These are phyloP conservation scores for Haplosporangium sp. DNA, from an alignment of 371 early-diverging fungal species.

Conservation along the genomic window DNA sequence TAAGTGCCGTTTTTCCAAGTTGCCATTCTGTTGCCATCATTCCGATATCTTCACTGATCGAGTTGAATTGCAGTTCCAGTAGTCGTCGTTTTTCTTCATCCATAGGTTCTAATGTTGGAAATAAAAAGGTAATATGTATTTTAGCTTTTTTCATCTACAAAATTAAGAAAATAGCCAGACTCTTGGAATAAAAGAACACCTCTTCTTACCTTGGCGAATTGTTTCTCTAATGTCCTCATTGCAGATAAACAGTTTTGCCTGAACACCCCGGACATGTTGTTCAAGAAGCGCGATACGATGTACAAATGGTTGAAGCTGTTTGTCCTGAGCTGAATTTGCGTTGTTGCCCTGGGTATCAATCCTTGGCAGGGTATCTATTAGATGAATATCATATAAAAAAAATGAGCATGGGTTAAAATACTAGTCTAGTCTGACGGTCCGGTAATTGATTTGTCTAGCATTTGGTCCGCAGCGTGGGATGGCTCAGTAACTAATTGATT, in stretches of 20 bases:
- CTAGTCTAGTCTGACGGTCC: neutral
- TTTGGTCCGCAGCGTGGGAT: neutral
- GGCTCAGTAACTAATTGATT: neutral
- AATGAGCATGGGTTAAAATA: neutral
- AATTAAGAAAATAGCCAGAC: neutral
- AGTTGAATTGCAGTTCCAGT: slow-evolving; percentile 55
- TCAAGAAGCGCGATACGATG: slow-evolving; percentile 56
- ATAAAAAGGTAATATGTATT: neutral
- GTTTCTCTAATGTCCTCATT: slow-evolving; percentile 57
- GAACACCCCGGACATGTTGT: slow-evolving; percentile 58
- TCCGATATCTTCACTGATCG: slow-evolving; percentile 56
- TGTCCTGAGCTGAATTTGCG: slow-evolving; percentile 34
- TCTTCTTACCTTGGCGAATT: slow-evolving; percentile 34
- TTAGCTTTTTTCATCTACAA: too few relatives aligned
- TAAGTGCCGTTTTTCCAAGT: slow-evolving; percentile 55
- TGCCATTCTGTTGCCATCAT: slow-evolving; percentile 60
- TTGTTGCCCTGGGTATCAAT: slow-evolving; percentile 49
- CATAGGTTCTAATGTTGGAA: slow-evolving; percentile 8
- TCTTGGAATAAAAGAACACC: neutral
- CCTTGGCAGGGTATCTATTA: slow-evolving; percentile 46
- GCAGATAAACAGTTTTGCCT: slow-evolving; percentile 60
- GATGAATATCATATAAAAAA: neutral
- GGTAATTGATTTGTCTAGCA: neutral
- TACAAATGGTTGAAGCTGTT: slow-evolving; percentile 51
- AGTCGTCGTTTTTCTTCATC: slow-evolving; percentile 46